These are phyloP conservation scores for Euphorbia peplus DNA, from an alignment of 345 rosid genomes.

Conservation along the genomic window DNA sequence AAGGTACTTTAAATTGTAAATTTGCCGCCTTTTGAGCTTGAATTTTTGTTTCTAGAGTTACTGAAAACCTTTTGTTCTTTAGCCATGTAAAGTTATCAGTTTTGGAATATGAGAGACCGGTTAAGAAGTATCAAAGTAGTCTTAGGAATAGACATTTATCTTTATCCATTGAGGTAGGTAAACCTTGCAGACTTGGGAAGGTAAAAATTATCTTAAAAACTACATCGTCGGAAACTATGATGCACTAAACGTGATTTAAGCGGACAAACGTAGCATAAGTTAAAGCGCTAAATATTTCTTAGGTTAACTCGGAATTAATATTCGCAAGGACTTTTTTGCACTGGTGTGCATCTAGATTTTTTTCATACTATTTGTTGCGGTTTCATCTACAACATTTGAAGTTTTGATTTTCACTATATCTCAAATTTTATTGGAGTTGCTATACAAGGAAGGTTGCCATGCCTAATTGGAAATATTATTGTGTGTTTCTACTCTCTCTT, in stretches of 20 bases:
- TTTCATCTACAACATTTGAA: not conserved
- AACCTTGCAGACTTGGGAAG: too few relatives aligned
- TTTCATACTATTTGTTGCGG: not conserved
- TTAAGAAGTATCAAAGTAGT: not conserved
- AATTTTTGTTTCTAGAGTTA: not conserved
- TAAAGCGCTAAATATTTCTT: not conserved
- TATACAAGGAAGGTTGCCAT: not conserved
- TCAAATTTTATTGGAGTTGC: not conserved
- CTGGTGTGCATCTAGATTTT: not conserved
- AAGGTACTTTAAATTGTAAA: conserved; percentile 10
- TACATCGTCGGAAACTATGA: too few relatives aligned
- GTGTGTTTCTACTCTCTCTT: too few relatives aligned
- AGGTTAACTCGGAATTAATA: not conserved
- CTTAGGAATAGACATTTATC: not conserved
- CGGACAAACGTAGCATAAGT: too few relatives aligned
- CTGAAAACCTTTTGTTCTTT: not conserved
- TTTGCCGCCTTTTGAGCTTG: not conserved
- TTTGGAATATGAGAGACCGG: not conserved
- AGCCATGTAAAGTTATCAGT: not conserved
- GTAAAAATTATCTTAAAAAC: too few relatives aligned
- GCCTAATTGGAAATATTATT: too few relatives aligned
- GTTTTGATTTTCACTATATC: not conserved
- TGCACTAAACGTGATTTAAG: too few relatives aligned
- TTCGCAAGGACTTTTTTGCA: not conserved
- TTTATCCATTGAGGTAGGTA: not conserved